Evolutionary conservation across 2,329 filamentous ascomycete genomes (phyloP), one percentile per base, ranked within the genome.

Genomic region (Anthostomella pinea): DNA sequence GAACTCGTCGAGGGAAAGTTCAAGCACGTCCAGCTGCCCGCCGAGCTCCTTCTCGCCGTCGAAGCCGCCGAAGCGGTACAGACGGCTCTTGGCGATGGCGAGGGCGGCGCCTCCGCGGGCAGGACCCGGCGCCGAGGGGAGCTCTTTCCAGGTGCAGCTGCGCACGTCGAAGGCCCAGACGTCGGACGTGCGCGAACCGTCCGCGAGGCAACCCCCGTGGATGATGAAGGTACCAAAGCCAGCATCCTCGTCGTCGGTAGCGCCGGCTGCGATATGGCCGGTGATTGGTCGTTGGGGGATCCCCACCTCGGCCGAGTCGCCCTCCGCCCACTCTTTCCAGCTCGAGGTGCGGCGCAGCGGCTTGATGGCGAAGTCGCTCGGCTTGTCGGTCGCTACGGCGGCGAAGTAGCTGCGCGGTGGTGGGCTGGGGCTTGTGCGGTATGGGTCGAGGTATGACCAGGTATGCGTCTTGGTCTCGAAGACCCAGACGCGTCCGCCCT

Each of bases 51-150:
- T 66, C 28, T 72, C 67, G 1, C 85, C 87, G 58, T 91, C 85
- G 51, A 83, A 91, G 0, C 88, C 88, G 43, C 87, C 86, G 67
- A 88, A 90, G 18, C 87, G 75, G 63, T 83, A 94, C 6, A 95
- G 60, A 16, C 79, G 75, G 16, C 77, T 77, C 35, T 75, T 72
- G 28, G 72, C 72, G 34, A 82, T 73, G 1, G 81, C 77, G 17
- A 94, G 78, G 4, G 79, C 77, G 0, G 84, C 67, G 2, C 85
- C 87, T 15, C 81, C 80, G 30, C 87, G 73, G 0, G 76, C 66
- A 6, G 81, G 76, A 1, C 74, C 81, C 0, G 85, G 85, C 0
- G 85, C 87, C 6, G 76, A 60, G 0, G 82, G 72, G 10, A 87
- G 69, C 53, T 83, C 71, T 24, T 70, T 78, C 88, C 88, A 95